phyloP scores from a whole-genome alignment of 148 eudicot species.

The Rhododendron vialii region DNA sequence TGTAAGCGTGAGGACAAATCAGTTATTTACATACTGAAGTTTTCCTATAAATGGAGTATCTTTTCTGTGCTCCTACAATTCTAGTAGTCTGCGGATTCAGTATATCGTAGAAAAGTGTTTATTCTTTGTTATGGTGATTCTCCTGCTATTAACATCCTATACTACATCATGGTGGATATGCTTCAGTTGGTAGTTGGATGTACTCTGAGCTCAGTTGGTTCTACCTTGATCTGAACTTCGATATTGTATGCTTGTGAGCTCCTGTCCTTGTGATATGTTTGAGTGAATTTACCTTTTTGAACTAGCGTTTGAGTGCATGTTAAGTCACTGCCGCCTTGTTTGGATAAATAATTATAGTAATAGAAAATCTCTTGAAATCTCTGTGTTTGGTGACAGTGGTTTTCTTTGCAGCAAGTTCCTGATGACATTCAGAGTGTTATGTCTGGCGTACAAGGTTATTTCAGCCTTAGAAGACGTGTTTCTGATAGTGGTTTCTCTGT shows the following conservation, averaged over 20 bases:
- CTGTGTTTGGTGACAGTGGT: slow-evolving; percentile 8
- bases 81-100: neutral
- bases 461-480: slow-evolving; percentile 71
- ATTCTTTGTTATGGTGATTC: neutral
- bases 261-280: neutral
- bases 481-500: slow-evolving; percentile 70
- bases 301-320: neutral
- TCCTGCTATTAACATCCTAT: neutral
- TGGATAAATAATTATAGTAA: neutral
- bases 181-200: neutral
- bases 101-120: neutral
- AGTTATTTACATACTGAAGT: neutral
- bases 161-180: neutral
- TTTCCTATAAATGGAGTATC: neutral
- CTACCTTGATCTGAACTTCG: neutral
- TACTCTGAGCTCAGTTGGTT: neutral
- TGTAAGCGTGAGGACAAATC: neutral
- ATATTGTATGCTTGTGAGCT: neutral
- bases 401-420: slow-evolving; percentile 84
- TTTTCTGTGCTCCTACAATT: neutral
- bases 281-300: neutral
- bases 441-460: slow-evolving; percentile 84
- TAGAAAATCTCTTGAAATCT: neutral
- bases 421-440: slow-evolving; percentile 90
- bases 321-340: neutral